A percentile compares a stretch with the other conserved stretches of the same genome.
Conservation (phyloP, 2,329 filamentous ascomycete species). For the Mycosphaerella arachidis region DNA sequence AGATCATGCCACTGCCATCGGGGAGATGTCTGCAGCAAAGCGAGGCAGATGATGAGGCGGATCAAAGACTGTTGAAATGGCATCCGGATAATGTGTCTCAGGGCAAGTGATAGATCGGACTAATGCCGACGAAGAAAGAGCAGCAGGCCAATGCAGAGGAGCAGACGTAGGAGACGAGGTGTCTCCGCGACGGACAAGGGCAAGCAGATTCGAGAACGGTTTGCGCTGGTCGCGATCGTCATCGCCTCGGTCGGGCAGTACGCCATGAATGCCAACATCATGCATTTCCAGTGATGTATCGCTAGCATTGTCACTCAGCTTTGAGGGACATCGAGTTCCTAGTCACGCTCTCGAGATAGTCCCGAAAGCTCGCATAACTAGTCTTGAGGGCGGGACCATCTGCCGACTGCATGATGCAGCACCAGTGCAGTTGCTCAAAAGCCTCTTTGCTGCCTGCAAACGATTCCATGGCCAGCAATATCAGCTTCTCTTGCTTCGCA, state of each 20-base stretch:
- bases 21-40: not conserved
- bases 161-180: not conserved
- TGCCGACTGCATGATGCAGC: slow-evolving; percentile 9
- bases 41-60: not conserved
- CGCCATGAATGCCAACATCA: not conserved
- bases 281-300: not conserved
- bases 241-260: not conserved
- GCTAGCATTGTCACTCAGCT: not conserved
- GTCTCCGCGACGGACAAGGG: no score
- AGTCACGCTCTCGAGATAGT: slow-evolving; percentile 5
- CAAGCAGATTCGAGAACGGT: no score
- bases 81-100: no score
- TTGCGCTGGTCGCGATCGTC: not conserved
- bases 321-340: not conserved
- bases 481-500: slow-evolving; percentile 10
- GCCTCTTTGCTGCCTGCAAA: slow-evolving; percentile 17
- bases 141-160: not conserved
- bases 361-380: slow-evolving; percentile 6
- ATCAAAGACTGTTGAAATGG: no score
- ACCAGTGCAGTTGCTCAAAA: slow-evolving; percentile 16
- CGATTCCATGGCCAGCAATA: slow-evolving; percentile 11
- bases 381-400: slow-evolving; percentile 9
- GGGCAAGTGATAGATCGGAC: no score
- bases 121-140: not conserved
- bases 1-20: not conserved